Evolutionary conservation across 2,329 filamentous ascomycete genomes (phyloP).

Genomic region (Huntiella bhutanensis): DNA sequence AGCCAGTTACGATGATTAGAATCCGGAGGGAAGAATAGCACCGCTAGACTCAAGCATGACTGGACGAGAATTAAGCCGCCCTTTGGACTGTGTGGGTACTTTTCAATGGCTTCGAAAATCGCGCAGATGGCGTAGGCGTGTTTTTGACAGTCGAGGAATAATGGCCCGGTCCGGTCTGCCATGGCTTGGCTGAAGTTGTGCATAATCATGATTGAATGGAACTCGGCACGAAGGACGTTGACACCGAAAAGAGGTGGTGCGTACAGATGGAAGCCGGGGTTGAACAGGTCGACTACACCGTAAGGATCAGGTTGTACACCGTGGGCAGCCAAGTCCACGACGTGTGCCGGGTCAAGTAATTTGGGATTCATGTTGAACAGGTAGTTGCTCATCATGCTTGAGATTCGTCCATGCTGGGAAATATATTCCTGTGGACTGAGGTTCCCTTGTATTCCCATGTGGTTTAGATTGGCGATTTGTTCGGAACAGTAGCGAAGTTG

Average conservation of each 20-base stretch:
- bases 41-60: constrained; percentile 55
- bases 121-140: constrained; percentile 55
- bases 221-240: constrained; percentile 59
- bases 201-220: constrained; percentile 63
- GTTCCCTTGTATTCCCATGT: constrained; percentile 43
- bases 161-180: constrained; percentile 30
- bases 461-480: constrained; percentile 64
- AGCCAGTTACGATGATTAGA: constrained; percentile 57
- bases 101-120: constrained; percentile 59
- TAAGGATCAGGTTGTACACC: constrained; percentile 17
- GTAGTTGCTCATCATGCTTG: constrained; percentile 29
- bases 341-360: constrained; percentile 31
- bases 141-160: constrained; percentile 33
- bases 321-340: constrained; percentile 39
- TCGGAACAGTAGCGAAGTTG: constrained; percentile 53
- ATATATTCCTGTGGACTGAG: constrained; percentile 47
- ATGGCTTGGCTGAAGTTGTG: constrained; percentile 54
- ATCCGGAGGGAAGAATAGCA: constrained; percentile 64
- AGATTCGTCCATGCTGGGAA: constrained; percentile 37
- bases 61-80: constrained; percentile 58
- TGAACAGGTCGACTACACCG: constrained; percentile 43
- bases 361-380: constrained; percentile 39
- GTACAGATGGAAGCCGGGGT: constrained; percentile 56
- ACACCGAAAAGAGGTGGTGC: constrained; percentile 51
- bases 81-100: constrained; percentile 49